Percentiles rank a stretch among this genome's conserved stretches.
Evolutionary conservation across 768 basidiomycete species (phyloP).

Genomic region (Ephemerocybe angulata): DNA sequence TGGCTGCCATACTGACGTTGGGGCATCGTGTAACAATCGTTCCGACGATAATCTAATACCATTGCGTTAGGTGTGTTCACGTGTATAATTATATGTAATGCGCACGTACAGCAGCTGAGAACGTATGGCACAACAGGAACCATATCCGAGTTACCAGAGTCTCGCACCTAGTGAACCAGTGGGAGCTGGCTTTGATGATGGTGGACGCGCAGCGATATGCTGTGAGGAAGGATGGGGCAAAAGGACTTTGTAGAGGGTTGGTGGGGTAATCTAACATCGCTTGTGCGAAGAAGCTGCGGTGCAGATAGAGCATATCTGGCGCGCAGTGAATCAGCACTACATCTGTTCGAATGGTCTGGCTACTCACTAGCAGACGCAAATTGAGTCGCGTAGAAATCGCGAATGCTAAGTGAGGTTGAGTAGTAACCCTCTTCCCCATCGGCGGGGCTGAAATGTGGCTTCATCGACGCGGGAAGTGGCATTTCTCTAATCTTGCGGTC

Average conservation of each 20-base stretch:
- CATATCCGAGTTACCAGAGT: conserved; percentile 48
- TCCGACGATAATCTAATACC: conserved; percentile 55
- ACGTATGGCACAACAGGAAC: conserved; percentile 49
- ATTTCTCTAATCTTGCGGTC: conserved; percentile 49
- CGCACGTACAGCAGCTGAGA: conserved; percentile 43
- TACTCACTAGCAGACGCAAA: conserved; percentile 56
- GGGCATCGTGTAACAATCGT: conserved; percentile 59
- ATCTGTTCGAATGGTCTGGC: not conserved
- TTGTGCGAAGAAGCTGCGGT: conserved; percentile 56
- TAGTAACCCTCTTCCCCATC: conserved; percentile 47
- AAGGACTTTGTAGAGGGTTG: conserved; percentile 53
- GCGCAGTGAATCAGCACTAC: not conserved
- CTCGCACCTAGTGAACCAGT: conserved; percentile 46
- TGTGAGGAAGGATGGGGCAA: conserved; percentile 54
- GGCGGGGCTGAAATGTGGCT: conserved; percentile 40
- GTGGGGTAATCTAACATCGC: conserved; percentile 51
- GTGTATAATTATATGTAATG: not conserved
- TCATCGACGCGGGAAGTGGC: conserved; percentile 42
- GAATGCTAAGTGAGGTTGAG: conserved; percentile 46
- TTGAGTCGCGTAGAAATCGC: conserved; percentile 54
- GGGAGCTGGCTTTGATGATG: conserved; percentile 46
- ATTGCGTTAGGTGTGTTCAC: too few species aligned
- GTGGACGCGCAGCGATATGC: conserved; percentile 50
- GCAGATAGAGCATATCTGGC: conserved; percentile 50
- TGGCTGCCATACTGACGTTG: conserved; percentile 43